These are phyloP conservation scores for Lentinula detonsa DNA, from an alignment of 768 basidiomycete species.

Conservation along the genomic window DNA sequence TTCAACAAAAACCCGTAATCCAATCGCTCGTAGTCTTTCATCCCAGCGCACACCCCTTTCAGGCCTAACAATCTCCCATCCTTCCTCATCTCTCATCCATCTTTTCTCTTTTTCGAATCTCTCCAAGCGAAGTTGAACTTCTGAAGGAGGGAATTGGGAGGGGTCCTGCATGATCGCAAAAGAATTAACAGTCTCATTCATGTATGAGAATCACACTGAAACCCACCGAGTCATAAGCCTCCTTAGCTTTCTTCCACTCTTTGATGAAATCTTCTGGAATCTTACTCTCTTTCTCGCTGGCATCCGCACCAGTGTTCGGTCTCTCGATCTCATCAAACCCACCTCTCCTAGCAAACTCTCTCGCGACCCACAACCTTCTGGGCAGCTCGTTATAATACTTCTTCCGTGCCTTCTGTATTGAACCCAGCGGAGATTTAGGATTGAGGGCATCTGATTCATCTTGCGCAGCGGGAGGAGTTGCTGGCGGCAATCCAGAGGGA, in stretches of 20 bases:
- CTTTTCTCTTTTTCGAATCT: slow-evolving; percentile 82
- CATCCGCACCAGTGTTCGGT: slow-evolving; percentile 78
- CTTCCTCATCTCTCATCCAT: slow-evolving; percentile 77
- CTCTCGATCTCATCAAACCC: slow-evolving; percentile 50
- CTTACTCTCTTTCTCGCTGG: slow-evolving; percentile 36
- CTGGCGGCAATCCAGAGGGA: neutral
- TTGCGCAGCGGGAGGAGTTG: neutral
- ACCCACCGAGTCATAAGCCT: neutral
- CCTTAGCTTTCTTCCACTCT: neutral
- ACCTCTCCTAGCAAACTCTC: slow-evolving; percentile 53
- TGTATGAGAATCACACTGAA: neutral
- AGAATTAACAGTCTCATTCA: neutral
- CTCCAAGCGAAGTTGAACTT: slow-evolving; percentile 85
- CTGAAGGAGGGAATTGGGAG: slow-evolving; percentile 54
- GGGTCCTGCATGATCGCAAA: neutral
- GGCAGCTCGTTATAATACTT: slow-evolving; percentile 74
- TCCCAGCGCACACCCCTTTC: slow-evolving; percentile 70
- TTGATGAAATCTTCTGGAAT: neutral
- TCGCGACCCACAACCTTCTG: slow-evolving; percentile 60
- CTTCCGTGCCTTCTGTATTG: slow-evolving; percentile 63
- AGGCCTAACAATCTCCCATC: slow-evolving; percentile 73
- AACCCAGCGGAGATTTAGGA: slow-evolving; percentile 28
- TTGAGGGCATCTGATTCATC: slow-evolving; percentile 24
- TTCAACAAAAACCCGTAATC: neutral
- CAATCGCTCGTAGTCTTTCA: slow-evolving; percentile 11